Base-by-base conservation (phyloP, 2,329 filamentous ascomycete genomes). In the Cladosporium phlei region DNA sequence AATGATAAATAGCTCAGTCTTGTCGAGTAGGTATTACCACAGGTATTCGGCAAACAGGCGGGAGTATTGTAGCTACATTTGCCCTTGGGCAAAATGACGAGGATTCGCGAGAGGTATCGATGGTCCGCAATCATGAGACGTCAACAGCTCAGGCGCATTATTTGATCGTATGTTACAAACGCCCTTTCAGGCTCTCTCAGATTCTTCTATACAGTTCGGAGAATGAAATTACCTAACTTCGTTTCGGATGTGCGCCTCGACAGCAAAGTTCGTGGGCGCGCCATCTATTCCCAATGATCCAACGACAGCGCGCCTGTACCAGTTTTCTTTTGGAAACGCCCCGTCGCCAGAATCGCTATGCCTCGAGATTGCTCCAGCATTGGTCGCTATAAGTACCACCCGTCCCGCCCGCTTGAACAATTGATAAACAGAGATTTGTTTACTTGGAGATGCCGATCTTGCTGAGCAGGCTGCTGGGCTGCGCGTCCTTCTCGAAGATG, bases 401-500 rank as follows among this genome's bases (percentile, higher is more conserved):
- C 12, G 6, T 29, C 37, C 37, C 22, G 24, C 25, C 20, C 24
- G 16, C 24, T 29, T 27, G 6, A 35, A 24, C 28, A 43, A 28
- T 29, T 16, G 16, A 12, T 16, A 32, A 45, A 45, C 11, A 11
- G 32, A 30, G 7, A 28, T 24, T 20, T 14, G 10, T 35, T 37
- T 74, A 75, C 61, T 73, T 75, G 63, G 70, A 71, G 50, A 80
- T 64, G 38, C 76, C 75, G 52, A 81, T 66, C 66, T 76, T 78
- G 66, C 67, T 71, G 49, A 79, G 60, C 44, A 80, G 66, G 53
- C 67, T 67, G 47, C 63, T 64, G 24, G 65, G 64, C 45, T 66
- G 60, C 43, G 60, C 55, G 22, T 66, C 60, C 55, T 67, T 67
- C 59, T 80, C 76, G 65, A 98, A 91, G 60, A 96, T 83, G 62